Base-by-base conservation (phyloP, 768 basidiomycete genomes). In the Kwoniella botswanensis region DNA sequence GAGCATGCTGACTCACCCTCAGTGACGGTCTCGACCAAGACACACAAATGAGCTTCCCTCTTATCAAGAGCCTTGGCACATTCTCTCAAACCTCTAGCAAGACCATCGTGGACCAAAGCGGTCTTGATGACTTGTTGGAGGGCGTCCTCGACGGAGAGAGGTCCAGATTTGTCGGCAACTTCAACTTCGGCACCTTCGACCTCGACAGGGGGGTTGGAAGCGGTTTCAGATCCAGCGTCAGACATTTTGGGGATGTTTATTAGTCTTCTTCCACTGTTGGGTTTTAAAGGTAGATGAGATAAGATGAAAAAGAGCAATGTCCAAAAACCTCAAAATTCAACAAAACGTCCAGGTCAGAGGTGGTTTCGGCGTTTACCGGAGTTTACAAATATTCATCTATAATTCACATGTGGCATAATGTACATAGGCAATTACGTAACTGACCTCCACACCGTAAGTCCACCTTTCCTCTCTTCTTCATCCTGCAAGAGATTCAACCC, bases 21-120 rank as follows among this genome's bases (percentile, higher is more conserved):
- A 64, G 92, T 94, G 88, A 94, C 97, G 68, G 94, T 94, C 90
- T 99, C 96, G 84, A 98, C 95, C 81, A 99, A 91, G 72, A 99
- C 95, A 86, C 96, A 98, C 59, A 98, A 88, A 85, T 98, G 96
- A 67, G 95, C 96, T 88, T 95, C 93, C 80, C 94, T 91, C 88
- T 94, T 97, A 89, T 99, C 96, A 77, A 99, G 88, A 71, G 96
- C 93, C 88, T 99, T 99, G 83, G 96, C 92, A 82, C 90, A 91
- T 88, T 99, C 96, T 76, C 95, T 93, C 76, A 99, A 91, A 85
- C 96, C 96, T 75, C 96, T 93, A 71, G 96, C 93, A 72, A 99
- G 94, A 82, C 96, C 95, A 84, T 99, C 96, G 87, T 98, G 95
- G 76, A 94, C 91, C 80, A 99, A 90, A 68, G 96, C 93, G 83